Percentiles rank a stretch among this genome's conserved stretches.
These are phyloP conservation scores for Trichoderma virens DNA, from an alignment of 495 filamentous ascomycete genomes.

Conservation along the genomic window DNA sequence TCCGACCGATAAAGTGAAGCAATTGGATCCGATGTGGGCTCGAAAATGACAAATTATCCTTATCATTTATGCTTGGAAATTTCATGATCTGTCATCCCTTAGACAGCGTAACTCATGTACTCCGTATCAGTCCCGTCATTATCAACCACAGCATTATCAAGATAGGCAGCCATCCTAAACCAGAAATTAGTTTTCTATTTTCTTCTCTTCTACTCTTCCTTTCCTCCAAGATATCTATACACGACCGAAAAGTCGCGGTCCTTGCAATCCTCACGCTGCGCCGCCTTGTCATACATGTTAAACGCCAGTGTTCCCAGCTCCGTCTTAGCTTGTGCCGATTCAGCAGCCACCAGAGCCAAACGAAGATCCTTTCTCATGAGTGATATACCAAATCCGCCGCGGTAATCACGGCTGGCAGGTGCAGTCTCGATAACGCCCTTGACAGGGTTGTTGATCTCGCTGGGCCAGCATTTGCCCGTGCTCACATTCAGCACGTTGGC, in stretches of 20 bases:
- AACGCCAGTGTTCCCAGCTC: conserved; percentile 56
- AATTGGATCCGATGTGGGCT: not conserved
- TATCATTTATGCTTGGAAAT: too few relatives aligned
- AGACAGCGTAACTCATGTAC: not conserved
- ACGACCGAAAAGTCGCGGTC: conserved; percentile 82
- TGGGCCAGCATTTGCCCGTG: conserved; percentile 86
- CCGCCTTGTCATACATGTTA: conserved; percentile 58
- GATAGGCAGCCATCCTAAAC: not conserved
- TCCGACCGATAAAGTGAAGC: not conserved
- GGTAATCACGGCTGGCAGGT: conserved; percentile 65
- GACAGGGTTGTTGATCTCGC: conserved; percentile 87
- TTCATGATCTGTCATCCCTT: too few relatives aligned
- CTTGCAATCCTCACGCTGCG: conserved; percentile 50
- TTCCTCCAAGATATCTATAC: conserved; percentile 61
- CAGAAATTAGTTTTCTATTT: not conserved
- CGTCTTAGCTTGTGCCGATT: conserved; percentile 57
- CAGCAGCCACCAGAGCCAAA: conserved; percentile 65
- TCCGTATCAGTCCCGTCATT: too few relatives aligned
- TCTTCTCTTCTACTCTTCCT: conserved; percentile 25
- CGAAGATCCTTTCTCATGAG: conserved; percentile 81
- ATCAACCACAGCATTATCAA: not conserved
- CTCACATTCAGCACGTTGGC: conserved; percentile 77
- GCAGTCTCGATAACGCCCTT: conserved; percentile 70
- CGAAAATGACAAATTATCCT: not conserved
- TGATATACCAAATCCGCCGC: conserved; percentile 73